A percentile compares a stretch with the other conserved stretches of the same genome.
Conservation (phyloP, 257 asterid genomes). For the Rhazya stricta region DNA sequence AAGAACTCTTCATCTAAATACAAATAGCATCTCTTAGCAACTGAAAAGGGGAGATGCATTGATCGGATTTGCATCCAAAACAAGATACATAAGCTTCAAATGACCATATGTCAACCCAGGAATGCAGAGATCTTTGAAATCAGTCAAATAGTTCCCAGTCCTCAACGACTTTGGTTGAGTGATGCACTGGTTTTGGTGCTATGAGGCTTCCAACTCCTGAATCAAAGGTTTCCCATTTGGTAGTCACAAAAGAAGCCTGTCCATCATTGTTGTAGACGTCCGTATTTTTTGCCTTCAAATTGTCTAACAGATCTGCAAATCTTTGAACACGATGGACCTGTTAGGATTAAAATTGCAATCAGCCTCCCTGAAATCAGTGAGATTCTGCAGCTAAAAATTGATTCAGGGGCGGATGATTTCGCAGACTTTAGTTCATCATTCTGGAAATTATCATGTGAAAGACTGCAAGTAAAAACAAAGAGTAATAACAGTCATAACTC, state of each 20-base stretch:
- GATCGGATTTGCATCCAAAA: background rate
- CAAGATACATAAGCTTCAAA: no score
- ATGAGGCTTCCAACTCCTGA: conserved; percentile 26
- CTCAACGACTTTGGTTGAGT: conserved; percentile 16
- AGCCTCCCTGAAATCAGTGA: background rate
- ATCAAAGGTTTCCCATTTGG: conserved; percentile 23
- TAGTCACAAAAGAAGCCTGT: conserved; percentile 4
- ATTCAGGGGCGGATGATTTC: background rate
- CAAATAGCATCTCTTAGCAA: background rate
- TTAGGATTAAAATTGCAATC: background rate
- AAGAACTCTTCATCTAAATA: background rate
- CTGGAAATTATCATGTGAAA: background rate
- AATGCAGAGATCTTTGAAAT: background rate
- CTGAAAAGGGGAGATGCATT: background rate
- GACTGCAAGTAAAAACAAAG: background rate
- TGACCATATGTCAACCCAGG: background rate
- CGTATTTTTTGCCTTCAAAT: conserved; percentile 20
- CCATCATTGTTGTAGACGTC: background rate
- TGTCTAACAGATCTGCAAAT: conserved; percentile 22
- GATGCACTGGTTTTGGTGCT: conserved; percentile 10
- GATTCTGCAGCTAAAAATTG: background rate
- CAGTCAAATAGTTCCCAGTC: conserved; percentile 20
- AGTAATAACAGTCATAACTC: background rate
- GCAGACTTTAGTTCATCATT: background rate
- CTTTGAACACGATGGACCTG: conserved; percentile 32